phyloP scores from a whole-genome alignment of 2,329 filamentous ascomycete genomes.

The Berkeleyomyces basicola region DNA sequence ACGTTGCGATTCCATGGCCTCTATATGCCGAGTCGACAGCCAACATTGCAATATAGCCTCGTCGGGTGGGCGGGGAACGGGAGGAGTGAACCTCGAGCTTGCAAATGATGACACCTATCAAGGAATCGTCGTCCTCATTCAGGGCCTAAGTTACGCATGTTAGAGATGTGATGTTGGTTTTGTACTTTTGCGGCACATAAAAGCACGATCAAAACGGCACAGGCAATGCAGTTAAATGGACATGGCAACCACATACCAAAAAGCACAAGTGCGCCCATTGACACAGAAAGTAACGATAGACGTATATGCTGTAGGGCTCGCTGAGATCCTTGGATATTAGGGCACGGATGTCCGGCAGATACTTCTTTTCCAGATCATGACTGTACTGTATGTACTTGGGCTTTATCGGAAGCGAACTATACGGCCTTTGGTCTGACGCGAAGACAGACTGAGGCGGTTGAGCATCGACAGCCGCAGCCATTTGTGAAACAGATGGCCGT shows the following conservation, averaged over 20 bases:
- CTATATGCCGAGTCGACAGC: slow-evolving; percentile 71
- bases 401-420: slow-evolving; percentile 20
- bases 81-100: slow-evolving; percentile 84
- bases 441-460: neutral
- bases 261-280: slow-evolving; percentile 98
- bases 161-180: neutral
- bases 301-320: slow-evolving; percentile 98
- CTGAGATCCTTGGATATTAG: slow-evolving; percentile 93
- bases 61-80: slow-evolving; percentile 54
- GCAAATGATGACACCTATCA: slow-evolving; percentile 84
- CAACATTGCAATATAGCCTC: slow-evolving; percentile 97
- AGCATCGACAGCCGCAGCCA: too few species aligned
- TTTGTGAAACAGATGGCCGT: neutral
- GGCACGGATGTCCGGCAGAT: slow-evolving; percentile 74
- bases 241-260: slow-evolving; percentile 41
- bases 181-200: neutral
- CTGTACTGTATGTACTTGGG: slow-evolving; percentile 46
- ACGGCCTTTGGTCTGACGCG: neutral
- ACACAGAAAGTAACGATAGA: slow-evolving; percentile 94
- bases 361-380: slow-evolving; percentile 40
- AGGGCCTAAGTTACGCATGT: slow-evolving; percentile 30
- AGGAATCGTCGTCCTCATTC: slow-evolving; percentile 40
- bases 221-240: too few species aligned
- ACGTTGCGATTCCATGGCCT: slow-evolving; percentile 73
- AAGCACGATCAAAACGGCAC: slow-evolving; percentile 6